phyloP scores from a whole-genome alignment of 768 basidiomycete species.

The Crepidotus variabilis region DNA sequence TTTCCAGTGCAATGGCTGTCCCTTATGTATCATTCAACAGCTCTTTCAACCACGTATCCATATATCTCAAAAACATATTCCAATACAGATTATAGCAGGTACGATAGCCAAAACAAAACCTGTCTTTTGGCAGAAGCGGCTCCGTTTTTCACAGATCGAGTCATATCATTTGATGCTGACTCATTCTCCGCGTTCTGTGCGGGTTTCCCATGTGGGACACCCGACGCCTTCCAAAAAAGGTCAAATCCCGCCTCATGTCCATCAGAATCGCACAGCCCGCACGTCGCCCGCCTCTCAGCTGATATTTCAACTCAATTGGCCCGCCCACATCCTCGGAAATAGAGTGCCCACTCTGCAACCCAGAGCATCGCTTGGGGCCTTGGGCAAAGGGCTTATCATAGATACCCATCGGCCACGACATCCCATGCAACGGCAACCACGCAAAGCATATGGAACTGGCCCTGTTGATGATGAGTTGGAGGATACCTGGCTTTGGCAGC shows the following conservation, averaged over 20 bases:
- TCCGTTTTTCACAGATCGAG: conserved; percentile 23
- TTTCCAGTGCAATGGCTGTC: conserved; percentile 4
- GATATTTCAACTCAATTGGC: background rate
- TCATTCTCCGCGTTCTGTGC: conserved; percentile 19
- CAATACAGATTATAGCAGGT: background rate
- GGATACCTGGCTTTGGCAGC: background rate
- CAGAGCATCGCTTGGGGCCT: background rate
- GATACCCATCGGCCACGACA: background rate
- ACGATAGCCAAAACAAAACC: background rate
- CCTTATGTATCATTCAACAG: background rate
- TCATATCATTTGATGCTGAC: conserved; percentile 24
- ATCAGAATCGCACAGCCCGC: background rate
- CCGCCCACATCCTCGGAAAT: background rate
- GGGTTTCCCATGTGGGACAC: conserved; percentile 17
- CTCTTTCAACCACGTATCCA: background rate
- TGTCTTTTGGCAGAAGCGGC: background rate
- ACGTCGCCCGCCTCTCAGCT: background rate
- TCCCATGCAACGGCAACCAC: background rate
- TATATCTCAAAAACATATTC: background rate
- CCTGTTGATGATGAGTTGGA: background rate
- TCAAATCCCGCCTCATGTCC: background rate
- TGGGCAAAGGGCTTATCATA: background rate
- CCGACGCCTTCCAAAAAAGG: conserved; percentile 14
- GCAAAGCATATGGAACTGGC: background rate
- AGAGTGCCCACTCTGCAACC: background rate